A percentile compares a stretch with the other conserved stretches of the same genome.
phyloP scores from a whole-genome alignment of 192 early-diverging fungal genomes.

The Spizellomyces sp. region DNA sequence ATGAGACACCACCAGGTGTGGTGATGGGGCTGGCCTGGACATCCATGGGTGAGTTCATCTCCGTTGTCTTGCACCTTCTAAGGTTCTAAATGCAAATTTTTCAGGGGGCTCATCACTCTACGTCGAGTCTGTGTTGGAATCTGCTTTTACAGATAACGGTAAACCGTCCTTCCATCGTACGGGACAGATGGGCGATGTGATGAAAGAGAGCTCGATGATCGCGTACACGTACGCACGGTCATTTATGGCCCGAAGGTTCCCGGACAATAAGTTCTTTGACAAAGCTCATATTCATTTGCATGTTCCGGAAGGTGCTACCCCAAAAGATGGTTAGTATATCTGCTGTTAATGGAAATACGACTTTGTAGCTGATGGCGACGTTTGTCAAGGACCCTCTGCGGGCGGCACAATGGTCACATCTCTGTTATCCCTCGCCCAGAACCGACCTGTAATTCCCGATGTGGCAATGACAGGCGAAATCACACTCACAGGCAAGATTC shows the following conservation, averaged over 20 bases:
- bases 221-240: slow-evolving; percentile 97
- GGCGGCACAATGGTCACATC: slow-evolving; percentile 96
- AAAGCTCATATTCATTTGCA: slow-evolving; percentile 91
- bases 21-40: slow-evolving; percentile 99
- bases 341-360: background rate
- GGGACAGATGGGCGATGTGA: slow-evolving; percentile 97
- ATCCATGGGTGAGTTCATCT: slow-evolving; percentile 71
- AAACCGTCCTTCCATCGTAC: slow-evolving; percentile 78
- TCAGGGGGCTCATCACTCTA: slow-evolving; percentile 87
- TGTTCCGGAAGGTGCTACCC: slow-evolving; percentile 95
- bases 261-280: slow-evolving; percentile 90
- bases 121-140: slow-evolving; percentile 92
- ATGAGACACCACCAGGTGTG: slow-evolving; percentile 87
- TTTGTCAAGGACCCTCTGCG: slow-evolving; percentile 78
- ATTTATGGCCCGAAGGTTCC: slow-evolving; percentile 71
- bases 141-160: slow-evolving; percentile 53
- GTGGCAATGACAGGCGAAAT: slow-evolving; percentile 99
- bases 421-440: slow-evolving; percentile 87
- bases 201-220: slow-evolving; percentile 96
- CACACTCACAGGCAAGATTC: slow-evolving; percentile 94
- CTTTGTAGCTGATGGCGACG: background rate
- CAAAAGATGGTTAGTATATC: slow-evolving; percentile 81
- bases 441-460: slow-evolving; percentile 71
- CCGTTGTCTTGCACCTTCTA: slow-evolving; percentile 2
- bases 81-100: background rate